phyloP scores from a whole-genome alignment of 140 eudicot species.

The Anethum foeniculum region DNA sequence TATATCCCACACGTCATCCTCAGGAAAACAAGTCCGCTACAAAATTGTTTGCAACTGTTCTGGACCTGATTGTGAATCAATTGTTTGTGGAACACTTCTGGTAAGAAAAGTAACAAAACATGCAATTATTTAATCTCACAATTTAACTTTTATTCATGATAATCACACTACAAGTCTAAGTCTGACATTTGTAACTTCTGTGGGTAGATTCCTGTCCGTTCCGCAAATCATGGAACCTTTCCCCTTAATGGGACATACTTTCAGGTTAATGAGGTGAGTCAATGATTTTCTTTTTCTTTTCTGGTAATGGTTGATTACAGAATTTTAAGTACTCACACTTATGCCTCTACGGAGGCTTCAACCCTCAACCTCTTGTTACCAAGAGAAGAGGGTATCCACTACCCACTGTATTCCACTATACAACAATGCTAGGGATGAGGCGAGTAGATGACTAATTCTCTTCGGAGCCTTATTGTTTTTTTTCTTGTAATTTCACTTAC shows the following conservation, averaged over 20 bases:
- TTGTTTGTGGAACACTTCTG: conserved; percentile 29
- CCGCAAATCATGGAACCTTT: conserved; percentile 40
- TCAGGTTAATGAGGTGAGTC: conserved; percentile 40
- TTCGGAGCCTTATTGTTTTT: not conserved
- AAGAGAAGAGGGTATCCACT: not conserved
- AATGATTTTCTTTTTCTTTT: not conserved
- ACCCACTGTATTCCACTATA: not conserved
- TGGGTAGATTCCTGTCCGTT: conserved; percentile 42
- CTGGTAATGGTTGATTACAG: not conserved
- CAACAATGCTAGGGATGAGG: not conserved
- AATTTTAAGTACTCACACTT: not conserved
- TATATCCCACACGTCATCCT: not conserved
- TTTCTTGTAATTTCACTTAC: not conserved
- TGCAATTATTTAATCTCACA: not conserved
- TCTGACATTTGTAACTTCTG: not conserved
- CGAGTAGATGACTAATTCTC: not conserved
- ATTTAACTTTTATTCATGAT: not conserved
- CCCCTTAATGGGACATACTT: conserved; percentile 54
- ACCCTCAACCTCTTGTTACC: not conserved
- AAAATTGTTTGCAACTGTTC: not conserved
- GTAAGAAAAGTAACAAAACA: conserved; percentile 16
- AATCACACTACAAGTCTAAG: not conserved
- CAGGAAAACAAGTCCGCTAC: not conserved
- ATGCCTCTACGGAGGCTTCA: not conserved
- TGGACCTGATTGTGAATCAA: conserved; percentile 8